Evolutionary conservation across 441 rosid genomes (phyloP), one percentile per base, ranked within the genome.

Genomic region (Manihot esculenta): DNA sequence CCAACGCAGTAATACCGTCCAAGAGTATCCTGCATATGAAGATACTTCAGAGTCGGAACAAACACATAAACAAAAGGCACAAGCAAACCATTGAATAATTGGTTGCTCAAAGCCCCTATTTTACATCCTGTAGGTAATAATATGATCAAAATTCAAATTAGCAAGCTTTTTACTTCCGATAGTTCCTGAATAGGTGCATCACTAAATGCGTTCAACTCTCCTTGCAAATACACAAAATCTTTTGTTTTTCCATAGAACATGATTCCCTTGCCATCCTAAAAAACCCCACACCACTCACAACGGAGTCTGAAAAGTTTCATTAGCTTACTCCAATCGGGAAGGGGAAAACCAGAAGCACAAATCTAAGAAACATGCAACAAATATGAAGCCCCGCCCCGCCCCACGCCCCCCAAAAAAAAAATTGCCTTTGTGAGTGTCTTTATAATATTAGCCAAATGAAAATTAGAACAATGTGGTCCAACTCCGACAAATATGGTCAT

Each of bases 1-100:
- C 95, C 92, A 38, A 89, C 88, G 68, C 92, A 88, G 74, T 68
- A 86, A 79, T 82, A 95, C 68, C 90, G 85, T 72, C 98, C 97
- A 14, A 87, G 81, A 17, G 89, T 76, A 77, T 95, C 99, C 97
- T 90, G 84, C 30, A 65, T 48, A 70, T 64, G 38, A 50, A 73
- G 24, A 56, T 21, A 64, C 10, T 24, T 64, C 7, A 57, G 26
- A 55, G 55, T 76, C 24, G 61, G 72, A 64, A 64, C 71, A 30
- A 70, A 47, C 10, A 23, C 13, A 35, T 35, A 35, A 35, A 35
- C 41, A 35, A 3, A 3, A 8, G n/a, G 38, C n/a, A 45, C 41
- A 26, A 3, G 10, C 24, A 24, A 64, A 64, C 14, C 7, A 45
- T 45, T 47, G 20, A 4, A 35, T 20, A 35, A 63, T 13, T 15